Base-by-base conservation (phyloP, 805 yeast species). In the Candida tibetensis region DNA sequence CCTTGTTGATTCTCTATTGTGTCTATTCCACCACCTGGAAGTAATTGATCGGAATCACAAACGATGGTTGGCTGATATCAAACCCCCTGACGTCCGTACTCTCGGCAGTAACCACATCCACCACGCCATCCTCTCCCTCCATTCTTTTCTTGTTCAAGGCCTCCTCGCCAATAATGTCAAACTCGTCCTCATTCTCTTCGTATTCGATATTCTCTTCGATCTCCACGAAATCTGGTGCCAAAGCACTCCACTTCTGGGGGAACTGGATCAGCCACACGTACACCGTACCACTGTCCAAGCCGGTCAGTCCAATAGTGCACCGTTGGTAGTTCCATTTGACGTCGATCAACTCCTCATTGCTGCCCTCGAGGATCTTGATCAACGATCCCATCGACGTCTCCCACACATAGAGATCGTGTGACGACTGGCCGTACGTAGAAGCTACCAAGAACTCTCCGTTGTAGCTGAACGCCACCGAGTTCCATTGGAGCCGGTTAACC, bases 141-240 rank as follows among this genome's bases (percentile, higher is more conserved):
- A 76, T 60, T 34, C 82, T 74, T 49, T 77, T 74, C 51, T 76
- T 78, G 43, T 76, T 76, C 44, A 79, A 71, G 35, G 74, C 79
- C 37, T 79, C 85, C 36, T 82, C 89, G 35, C 77, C 84, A 8
- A 77, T 76, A 17, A 84, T 74, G 56, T 90, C 97, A 60, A 90
- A 90, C 60, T 90, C 98, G 56, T 89, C 95, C 58, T 90, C 98
- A 42, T 75, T 73, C 54, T 90, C 98, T 48, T 80, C 79, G 55
- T 91, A 90, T 41, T 85, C 88, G 7, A 86, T 82, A 53, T 89
- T 91, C 52, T 89, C 95, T 54, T 90, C 96, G 30, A 90, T 82
- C 58, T 90, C 97, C 33, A 85, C 95, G 57, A 91, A 90, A 58
- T 91, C 98, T 1, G 97, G 97, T 0, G 97, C 97, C 50, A 90